Percentiles rank a stretch among this genome's conserved stretches.
These are phyloP conservation scores for Arthrobotrys iridis DNA, from an alignment of 2,329 filamentous ascomycete genomes.

Conservation along the genomic window DNA sequence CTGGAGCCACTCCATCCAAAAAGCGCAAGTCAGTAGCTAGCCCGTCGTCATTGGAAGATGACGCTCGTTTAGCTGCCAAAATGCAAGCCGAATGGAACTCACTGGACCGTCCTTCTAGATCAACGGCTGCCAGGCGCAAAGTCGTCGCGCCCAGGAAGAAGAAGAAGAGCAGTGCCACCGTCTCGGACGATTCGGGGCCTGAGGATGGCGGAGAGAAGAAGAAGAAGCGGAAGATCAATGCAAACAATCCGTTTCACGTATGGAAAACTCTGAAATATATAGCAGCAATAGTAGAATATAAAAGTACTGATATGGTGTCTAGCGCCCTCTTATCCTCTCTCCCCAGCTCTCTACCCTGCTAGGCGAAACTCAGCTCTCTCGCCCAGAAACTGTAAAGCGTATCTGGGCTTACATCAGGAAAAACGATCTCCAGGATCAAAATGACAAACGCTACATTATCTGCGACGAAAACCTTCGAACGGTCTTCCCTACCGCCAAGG, in stretches of 20 bases:
- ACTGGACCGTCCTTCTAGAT: conserved; percentile 69
- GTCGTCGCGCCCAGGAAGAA: conserved; percentile 66
- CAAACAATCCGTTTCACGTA: conserved; percentile 90
- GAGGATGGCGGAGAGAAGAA: conserved; percentile 64
- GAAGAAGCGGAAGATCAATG: conserved; percentile 73
- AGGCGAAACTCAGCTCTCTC: conserved; percentile 79
- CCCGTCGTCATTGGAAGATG: conserved; percentile 71
- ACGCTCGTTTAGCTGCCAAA: conserved; percentile 85
- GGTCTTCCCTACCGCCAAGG: conserved; percentile 83
- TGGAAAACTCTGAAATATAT: conserved; percentile 58
- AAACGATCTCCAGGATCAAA: conserved; percentile 87
- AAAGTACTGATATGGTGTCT: conserved; percentile 56
- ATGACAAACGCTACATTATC: conserved; percentile 87
- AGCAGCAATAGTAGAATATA: not conserved
- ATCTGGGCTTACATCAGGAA: conserved; percentile 95
- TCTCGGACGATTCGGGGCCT: conserved; percentile 71
- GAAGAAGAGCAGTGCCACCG: conserved; percentile 78
- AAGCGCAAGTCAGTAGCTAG: conserved; percentile 64
- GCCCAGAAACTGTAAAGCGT: conserved; percentile 94
- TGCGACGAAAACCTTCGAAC: conserved; percentile 92
- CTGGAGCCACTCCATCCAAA: conserved; percentile 58
- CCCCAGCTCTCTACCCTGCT: conserved; percentile 74
- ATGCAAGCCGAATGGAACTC: conserved; percentile 90
- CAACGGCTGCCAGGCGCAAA: conserved; percentile 73
- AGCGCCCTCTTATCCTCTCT: conserved; percentile 76